phyloP scores from a whole-genome alignment of 805 yeast genomes.

The Starmerella geochares region DNA sequence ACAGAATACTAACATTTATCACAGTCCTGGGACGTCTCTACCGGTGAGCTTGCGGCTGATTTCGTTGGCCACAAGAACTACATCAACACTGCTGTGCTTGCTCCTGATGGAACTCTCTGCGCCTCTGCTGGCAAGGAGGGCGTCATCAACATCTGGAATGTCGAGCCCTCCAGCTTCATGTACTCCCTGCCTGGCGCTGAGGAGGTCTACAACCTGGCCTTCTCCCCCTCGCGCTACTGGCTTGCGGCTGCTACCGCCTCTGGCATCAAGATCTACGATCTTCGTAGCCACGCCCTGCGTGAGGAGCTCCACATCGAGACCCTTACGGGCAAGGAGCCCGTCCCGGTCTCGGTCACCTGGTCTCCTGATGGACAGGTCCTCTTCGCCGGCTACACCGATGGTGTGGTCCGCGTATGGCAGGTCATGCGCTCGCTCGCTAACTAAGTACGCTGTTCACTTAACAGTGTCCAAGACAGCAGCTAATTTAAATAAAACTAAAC shows the following conservation, averaged over 20 bases:
- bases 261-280: constrained; percentile 96
- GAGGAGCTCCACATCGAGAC: constrained; percentile 82
- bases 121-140: constrained; percentile 99
- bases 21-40: constrained; percentile 87
- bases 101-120: constrained; percentile 99
- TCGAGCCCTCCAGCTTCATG: constrained; percentile 70
- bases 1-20: constrained; percentile 28
- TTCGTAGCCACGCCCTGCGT: constrained; percentile 94
- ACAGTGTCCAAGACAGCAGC: not conserved
- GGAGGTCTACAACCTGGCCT: constrained; percentile 95
- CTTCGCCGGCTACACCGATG: constrained; percentile 99
- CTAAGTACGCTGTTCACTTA: not conserved
- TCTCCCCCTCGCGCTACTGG: constrained; percentile 99
- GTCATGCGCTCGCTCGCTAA: constrained; percentile 49
- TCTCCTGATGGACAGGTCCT: constrained; percentile 99
- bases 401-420: constrained; percentile 99
- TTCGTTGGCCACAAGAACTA: constrained; percentile 99
- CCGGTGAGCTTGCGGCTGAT: constrained; percentile 83
- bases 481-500: not conserved
- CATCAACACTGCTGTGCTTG: constrained; percentile 91
- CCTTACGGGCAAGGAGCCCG: constrained; percentile 86
- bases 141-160: constrained; percentile 95
- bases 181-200: constrained; percentile 93
- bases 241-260: constrained; percentile 98
- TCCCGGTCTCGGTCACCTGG: constrained; percentile 97